Percentiles rank a stretch among this genome's conserved stretches.
phyloP scores from a whole-genome alignment of 176 grass and related monocot genomes.

The Eleusine indica region DNA sequence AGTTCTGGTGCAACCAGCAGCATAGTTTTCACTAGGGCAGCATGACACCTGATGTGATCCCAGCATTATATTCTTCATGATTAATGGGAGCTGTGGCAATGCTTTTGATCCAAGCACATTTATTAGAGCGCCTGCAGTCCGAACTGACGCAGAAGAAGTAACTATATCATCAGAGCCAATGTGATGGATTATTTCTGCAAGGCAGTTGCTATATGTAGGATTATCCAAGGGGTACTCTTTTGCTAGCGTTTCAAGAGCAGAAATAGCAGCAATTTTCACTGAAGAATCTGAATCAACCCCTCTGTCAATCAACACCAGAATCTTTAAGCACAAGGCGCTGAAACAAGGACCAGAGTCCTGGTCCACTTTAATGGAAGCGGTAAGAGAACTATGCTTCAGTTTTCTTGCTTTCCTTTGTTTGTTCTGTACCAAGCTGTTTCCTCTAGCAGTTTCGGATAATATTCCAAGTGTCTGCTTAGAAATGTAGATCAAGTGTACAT shows the following conservation, averaged over 20 bases:
- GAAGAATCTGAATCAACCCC: conserved; percentile 37
- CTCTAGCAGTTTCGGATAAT: conserved; percentile 73
- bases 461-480: conserved; percentile 69
- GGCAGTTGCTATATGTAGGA: conserved; percentile 63
- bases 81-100: conserved; percentile 65
- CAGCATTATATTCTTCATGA: conserved; percentile 83
- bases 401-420: conserved; percentile 57
- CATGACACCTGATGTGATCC: conserved; percentile 61
- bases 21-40: conserved; percentile 52
- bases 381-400: conserved; percentile 44
- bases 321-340: conserved; percentile 68
- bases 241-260: conserved; percentile 68
- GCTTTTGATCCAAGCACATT: conserved; percentile 83
- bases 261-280: conserved; percentile 86
- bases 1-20: conserved; percentile 22
- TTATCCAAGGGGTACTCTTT: conserved; percentile 77
- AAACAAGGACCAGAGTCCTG: conserved; percentile 54
- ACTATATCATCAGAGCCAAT: conserved; percentile 57
- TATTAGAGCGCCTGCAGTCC: conserved; percentile 68
- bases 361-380: conserved; percentile 54
- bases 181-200: conserved; percentile 61
- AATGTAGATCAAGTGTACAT: conserved; percentile 29
- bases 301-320: conserved; percentile 69
- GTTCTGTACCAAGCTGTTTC: conserved; percentile 60
- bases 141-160: conserved; percentile 70